Percentiles rank a stretch among this genome's conserved stretches.
phyloP scores from a whole-genome alignment of 768 basidiomycete genomes.

The Exidia glandulosa region DNA sequence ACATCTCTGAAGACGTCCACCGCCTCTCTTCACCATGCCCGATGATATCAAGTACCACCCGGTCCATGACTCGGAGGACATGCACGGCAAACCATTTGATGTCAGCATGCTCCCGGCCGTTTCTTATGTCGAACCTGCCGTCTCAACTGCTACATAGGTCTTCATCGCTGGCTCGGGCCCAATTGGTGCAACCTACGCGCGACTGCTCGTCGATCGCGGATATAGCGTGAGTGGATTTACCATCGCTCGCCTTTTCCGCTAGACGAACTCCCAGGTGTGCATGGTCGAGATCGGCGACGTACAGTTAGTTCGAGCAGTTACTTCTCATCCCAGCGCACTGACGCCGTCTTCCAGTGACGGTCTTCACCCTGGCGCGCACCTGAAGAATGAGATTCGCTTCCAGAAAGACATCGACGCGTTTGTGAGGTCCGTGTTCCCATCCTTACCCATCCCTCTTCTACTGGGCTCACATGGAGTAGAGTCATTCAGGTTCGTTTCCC shows the following conservation, averaged over 20 bases:
- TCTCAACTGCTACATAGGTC: background rate
- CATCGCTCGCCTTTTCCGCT: too few species aligned
- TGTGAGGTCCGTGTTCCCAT: background rate
- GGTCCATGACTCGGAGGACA: background rate
- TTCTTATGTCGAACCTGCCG: background rate
- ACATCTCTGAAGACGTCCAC: too few species aligned
- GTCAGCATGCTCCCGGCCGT: background rate
- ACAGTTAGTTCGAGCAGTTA: constrained; percentile 4
- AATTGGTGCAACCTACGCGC: constrained; percentile 18
- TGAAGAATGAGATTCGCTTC: constrained; percentile 23
- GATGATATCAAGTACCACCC: too few species aligned
- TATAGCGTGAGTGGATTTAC: constrained; percentile 5
- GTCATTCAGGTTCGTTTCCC: background rate
- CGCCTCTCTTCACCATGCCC: too few species aligned
- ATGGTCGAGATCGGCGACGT: constrained; percentile 12
- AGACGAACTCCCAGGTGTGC: background rate
- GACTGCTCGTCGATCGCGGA: constrained; percentile 11
- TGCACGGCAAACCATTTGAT: background rate
- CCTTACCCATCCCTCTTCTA: background rate
- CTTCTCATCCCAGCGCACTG: background rate
- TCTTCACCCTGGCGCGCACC: constrained; percentile 12
- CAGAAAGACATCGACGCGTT: constrained; percentile 12
- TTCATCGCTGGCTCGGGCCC: constrained; percentile 17
- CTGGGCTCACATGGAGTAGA: background rate
- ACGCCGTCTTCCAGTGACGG: constrained; percentile 2